Percentiles rank a stretch among this genome's conserved stretches.
These are phyloP conservation scores for Ganoderma sinense DNA, from an alignment of 1,284 basidiomycete genomes.

Conservation along the genomic window DNA sequence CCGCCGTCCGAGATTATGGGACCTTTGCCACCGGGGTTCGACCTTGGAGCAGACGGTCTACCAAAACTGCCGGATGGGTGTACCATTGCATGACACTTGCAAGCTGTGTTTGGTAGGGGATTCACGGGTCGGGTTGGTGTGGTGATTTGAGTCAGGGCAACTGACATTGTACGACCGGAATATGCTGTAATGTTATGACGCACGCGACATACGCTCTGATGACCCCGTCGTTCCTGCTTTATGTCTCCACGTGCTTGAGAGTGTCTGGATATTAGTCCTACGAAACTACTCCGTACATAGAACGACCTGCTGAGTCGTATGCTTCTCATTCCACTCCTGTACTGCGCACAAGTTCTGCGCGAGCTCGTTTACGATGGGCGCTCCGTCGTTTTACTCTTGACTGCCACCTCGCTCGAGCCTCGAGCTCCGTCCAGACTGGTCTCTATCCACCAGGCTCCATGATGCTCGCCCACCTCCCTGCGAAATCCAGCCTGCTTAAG, in stretches of 20 bases:
- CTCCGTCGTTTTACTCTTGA: background rate
- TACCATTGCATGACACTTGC: slow-evolving; percentile 43
- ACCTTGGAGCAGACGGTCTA: slow-evolving; percentile 61
- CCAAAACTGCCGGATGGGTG: slow-evolving; percentile 64
- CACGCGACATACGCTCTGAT: background rate
- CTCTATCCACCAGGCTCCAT: background rate
- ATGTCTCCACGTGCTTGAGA: background rate
- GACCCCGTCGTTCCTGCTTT: background rate
- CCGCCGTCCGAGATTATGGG: slow-evolving; percentile 95
- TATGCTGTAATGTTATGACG: background rate
- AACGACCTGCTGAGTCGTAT: too few relatives aligned
- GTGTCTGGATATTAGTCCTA: background rate
- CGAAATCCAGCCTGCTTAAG: slow-evolving; percentile 8
- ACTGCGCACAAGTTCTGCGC: background rate
- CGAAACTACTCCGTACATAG: too few relatives aligned
- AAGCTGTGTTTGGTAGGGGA: background rate
- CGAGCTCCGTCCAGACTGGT: slow-evolving; percentile 11
- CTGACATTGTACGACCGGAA: background rate
- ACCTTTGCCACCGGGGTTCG: slow-evolving; percentile 83
- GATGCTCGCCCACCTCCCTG: slow-evolving; percentile 16
- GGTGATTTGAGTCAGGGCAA: background rate
- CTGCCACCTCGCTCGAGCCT: background rate
- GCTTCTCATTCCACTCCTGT: too few relatives aligned
- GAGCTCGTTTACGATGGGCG: slow-evolving; percentile 1
- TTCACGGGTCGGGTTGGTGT: background rate